A percentile compares a stretch with the other conserved stretches of the same genome.
Evolutionary conservation across 202 grass and related monocot genomes (phyloP).

Genomic region (Schoenoplectus tabernaemontani): DNA sequence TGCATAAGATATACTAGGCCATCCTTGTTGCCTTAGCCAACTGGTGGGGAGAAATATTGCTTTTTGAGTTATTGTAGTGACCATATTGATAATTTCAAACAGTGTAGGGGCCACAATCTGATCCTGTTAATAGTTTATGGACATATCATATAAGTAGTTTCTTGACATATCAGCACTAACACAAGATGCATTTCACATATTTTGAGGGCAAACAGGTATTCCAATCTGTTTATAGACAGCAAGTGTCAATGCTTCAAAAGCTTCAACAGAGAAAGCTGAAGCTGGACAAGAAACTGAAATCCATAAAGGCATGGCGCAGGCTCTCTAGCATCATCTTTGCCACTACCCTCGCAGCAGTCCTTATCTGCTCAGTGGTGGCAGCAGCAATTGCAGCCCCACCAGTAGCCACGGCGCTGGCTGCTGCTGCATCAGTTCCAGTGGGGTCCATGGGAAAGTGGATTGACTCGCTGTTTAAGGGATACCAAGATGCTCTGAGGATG

Average conservation of each 20-base stretch:
- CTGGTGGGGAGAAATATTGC: background rate
- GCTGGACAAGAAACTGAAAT: constrained; percentile 67
- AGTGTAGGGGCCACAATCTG: background rate
- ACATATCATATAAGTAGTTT: background rate
- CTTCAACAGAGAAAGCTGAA: constrained; percentile 68
- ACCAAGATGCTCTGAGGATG: constrained; percentile 64
- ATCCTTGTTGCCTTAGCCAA: background rate
- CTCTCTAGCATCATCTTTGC: constrained; percentile 82
- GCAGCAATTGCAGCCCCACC: constrained; percentile 61
- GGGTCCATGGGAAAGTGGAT: constrained; percentile 98
- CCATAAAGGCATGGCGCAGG: constrained; percentile 73
- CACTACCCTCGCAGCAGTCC: constrained; percentile 55
- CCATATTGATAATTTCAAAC: background rate
- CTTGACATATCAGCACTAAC: background rate
- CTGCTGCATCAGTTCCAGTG: constrained; percentile 46
- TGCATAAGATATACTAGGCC: background rate
- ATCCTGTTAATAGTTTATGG: background rate
- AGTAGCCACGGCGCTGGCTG: constrained; percentile 55
- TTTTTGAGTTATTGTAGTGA: background rate
- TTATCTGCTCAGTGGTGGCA: constrained; percentile 84
- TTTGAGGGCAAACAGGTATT: constrained; percentile 26
- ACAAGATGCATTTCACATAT: background rate
- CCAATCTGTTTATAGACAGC: constrained; percentile 77
- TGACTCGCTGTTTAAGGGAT: constrained; percentile 65
- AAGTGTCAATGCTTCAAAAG: constrained; percentile 86